A percentile compares a stretch with the other conserved stretches of the same genome.
These are phyloP conservation scores for Turnera subulata DNA, from an alignment of 345 rosid genomes.

Conservation along the genomic window DNA sequence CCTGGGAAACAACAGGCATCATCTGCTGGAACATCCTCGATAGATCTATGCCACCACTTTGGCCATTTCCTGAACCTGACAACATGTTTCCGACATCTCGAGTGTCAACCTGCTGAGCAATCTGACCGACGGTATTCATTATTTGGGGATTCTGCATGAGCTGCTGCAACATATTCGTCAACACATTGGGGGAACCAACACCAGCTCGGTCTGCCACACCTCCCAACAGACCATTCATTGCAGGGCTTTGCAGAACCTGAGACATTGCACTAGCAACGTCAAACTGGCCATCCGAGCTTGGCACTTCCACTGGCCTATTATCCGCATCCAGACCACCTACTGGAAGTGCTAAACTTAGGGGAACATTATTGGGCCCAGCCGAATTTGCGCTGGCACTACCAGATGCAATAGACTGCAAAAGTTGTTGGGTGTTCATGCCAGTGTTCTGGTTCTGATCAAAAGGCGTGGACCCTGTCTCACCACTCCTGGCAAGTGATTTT, in stretches of 20 bases:
- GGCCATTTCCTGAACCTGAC: slow-evolving; percentile 52
- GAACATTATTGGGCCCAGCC: slow-evolving; percentile 13
- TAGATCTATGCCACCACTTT: slow-evolving; percentile 63
- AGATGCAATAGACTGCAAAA: slow-evolving; percentile 61
- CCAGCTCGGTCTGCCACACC: slow-evolving; percentile 78
- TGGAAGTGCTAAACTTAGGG: slow-evolving; percentile 20
- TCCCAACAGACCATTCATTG: slow-evolving; percentile 58
- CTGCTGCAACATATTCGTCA: slow-evolving; percentile 84
- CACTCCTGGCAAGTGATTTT: slow-evolving; percentile 26
- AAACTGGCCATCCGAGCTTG: slow-evolving; percentile 36
- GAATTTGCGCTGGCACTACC: slow-evolving; percentile 32
- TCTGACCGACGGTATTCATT: slow-evolving; percentile 76
- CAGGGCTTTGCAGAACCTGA: slow-evolving; percentile 64
- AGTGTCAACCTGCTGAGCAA: slow-evolving; percentile 83
- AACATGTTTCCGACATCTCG: slow-evolving; percentile 73
- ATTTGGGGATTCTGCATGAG: slow-evolving; percentile 78
- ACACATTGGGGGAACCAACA: slow-evolving; percentile 66
- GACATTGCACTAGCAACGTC: slow-evolving; percentile 62
- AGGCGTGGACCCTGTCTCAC: slow-evolving; percentile 34
- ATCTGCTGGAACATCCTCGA: slow-evolving; percentile 85
- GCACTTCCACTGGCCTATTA: slow-evolving; percentile 28
- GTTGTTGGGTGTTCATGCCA: slow-evolving; percentile 47
- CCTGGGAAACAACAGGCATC: slow-evolving; percentile 95
- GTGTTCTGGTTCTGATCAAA: slow-evolving; percentile 33
- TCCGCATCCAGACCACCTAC: slow-evolving; percentile 10